A percentile compares a stretch with the other conserved stretches of the same genome.
These are phyloP conservation scores for Musa beccarii DNA, from an alignment of 176 grass and related monocot genomes.

Conservation along the genomic window DNA sequence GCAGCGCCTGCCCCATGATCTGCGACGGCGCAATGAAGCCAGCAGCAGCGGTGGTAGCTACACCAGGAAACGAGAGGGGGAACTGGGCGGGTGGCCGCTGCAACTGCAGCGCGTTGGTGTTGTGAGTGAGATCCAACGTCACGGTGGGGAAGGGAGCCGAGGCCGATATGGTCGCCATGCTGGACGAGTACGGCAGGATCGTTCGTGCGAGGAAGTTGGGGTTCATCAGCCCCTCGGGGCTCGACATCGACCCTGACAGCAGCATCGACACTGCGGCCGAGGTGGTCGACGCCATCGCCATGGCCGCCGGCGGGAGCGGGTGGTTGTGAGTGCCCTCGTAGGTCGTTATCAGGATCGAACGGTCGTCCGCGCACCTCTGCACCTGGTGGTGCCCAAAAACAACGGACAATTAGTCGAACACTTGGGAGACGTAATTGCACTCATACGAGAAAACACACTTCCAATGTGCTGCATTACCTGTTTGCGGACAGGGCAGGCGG, in stretches of 20 bases:
- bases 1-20: slow-evolving; percentile 33
- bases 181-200: slow-evolving; percentile 74
- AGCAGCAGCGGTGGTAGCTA: slow-evolving; percentile 20
- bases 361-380: slow-evolving; percentile 84
- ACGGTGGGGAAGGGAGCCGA: slow-evolving; percentile 88
- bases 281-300: slow-evolving; percentile 95
- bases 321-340: slow-evolving; percentile 95
- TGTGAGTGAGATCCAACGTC: slow-evolving; percentile 76
- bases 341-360: slow-evolving; percentile 75
- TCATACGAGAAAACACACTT: no score
- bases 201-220: slow-evolving; percentile 64
- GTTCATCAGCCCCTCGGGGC: slow-evolving; percentile 47
- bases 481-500: slow-evolving; percentile 77
- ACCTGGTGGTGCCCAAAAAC: slow-evolving; percentile 27
- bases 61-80: slow-evolving; percentile 29
- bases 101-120: slow-evolving; percentile 36
- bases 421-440: not conserved
- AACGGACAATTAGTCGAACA: not conserved
- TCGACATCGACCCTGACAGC: slow-evolving; percentile 70
- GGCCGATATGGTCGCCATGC: slow-evolving; percentile 91
- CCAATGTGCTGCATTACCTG: slow-evolving; percentile 37
- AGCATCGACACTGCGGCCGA: slow-evolving; percentile 72
- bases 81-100: slow-evolving; percentile 30
- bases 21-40: not conserved
- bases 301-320: slow-evolving; percentile 71